Conservation (phyloP, 441 rosid species). For the Melianthus villosus region DNA sequence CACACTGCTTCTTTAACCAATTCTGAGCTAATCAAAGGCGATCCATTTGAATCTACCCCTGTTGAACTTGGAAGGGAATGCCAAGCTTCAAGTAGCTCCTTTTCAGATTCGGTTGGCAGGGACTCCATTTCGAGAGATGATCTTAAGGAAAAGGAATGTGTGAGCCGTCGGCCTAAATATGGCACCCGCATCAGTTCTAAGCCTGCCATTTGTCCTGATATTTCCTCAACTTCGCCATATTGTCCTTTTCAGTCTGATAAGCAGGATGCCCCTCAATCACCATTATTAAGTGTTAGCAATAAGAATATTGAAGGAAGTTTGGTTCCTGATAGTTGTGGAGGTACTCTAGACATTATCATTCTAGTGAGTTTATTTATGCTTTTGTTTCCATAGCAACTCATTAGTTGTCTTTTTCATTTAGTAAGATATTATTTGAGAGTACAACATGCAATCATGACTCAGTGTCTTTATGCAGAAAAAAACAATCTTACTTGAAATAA, state of each 20-base stretch:
- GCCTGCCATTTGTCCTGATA: too few species aligned
- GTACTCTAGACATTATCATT: constrained; percentile 13
- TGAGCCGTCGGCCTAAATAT: too few species aligned
- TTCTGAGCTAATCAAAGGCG: too few species aligned
- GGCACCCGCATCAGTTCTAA: too few species aligned
- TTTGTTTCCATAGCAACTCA: too few species aligned
- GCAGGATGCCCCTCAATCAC: constrained; percentile 13
- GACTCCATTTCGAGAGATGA: background rate
- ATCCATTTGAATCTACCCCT: constrained; percentile 4
- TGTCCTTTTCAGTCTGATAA: constrained; percentile 17
- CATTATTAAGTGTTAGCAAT: constrained; percentile 16
- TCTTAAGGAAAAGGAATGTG: too few species aligned
- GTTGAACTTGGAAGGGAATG: constrained; percentile 18
- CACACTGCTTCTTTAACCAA: too few species aligned
- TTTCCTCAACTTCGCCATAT: constrained; percentile 25
- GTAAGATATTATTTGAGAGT: too few species aligned
- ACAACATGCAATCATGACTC: too few species aligned
- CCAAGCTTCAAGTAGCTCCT: constrained; percentile 16
- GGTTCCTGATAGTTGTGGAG: constrained; percentile 10
- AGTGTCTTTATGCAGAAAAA: too few species aligned
- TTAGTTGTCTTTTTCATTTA: too few species aligned
- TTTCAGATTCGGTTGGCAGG: background rate
- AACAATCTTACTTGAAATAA: too few species aligned
- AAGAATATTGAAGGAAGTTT: constrained; percentile 15
- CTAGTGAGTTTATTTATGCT: constrained; percentile 4